Base-by-base conservation (phyloP, 495 filamentous ascomycete genomes). In the Aspergillus hancockii region DNA sequence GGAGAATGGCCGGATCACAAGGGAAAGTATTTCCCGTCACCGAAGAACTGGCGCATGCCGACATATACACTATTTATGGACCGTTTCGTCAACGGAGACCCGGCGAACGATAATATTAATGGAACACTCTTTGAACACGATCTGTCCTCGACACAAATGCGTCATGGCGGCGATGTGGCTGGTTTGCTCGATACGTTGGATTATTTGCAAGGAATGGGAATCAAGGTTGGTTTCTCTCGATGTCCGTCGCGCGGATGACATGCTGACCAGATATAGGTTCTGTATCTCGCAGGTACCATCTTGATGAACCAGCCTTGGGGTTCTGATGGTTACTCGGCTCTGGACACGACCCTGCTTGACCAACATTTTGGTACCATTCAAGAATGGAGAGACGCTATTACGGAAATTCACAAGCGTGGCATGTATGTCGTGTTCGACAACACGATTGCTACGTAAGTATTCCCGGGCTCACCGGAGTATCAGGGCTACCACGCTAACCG, bases 371-470 rank as follows among this genome's bases (percentile, higher is more conserved):
- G 86, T 3, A 81, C 73, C 16, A 80, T 91, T 50, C 63, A 80
- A 30, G 66, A 69, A 34, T 91, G 88, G 87, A 80, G 85, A 59
- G 63, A 77, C 36, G 81, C 82, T 4, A 84, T 91, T 59, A 77
- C 78, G 10, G 86, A 86, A 49, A 85, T 90, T 41, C 86, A 89
- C 67, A 70, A 65, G 4, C 79, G 83, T 8, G 82, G 81, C 45
- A 90, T 90, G 85, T 89, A 86, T 72, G 85, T 90, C 30, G 75
- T 90, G 21, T 71, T 90, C 60, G 88, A 90, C 63, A 89, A 89
- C 60, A 90, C 88, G 8, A 79, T 90, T 67, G 78, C 86, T n/a
- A 90, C 87, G 78, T 85, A 71, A 79, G 79, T 76, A 9, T n/a
- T n/a, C 18, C n/a, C 50, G 28, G 2, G 38, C 19, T 22, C 50